phyloP scores from a whole-genome alignment of 148 eudicot genomes.

The Vaccinium darrowii region DNA sequence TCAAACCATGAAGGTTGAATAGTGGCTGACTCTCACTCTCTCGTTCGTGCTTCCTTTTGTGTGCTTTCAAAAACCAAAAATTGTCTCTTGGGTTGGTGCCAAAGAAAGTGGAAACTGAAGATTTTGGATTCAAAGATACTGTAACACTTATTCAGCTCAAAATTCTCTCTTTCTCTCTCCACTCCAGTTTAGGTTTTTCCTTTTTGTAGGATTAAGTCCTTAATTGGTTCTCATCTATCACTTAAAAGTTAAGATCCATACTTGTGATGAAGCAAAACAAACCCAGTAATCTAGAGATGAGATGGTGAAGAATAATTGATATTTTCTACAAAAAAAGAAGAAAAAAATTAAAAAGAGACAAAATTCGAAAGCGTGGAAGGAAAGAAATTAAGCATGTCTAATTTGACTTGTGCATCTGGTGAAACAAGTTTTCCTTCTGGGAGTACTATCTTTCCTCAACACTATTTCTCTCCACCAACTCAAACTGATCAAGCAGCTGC shows the following conservation, averaged over 20 bases:
- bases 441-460: conserved; percentile 25
- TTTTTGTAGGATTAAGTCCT: too few relatives aligned
- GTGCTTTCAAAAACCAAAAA: background rate
- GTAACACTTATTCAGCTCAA: background rate
- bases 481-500: conserved; percentile 26
- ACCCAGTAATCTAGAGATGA: background rate
- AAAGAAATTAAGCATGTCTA: conserved; percentile 60
- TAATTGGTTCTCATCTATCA: too few relatives aligned
- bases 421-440: conserved; percentile 56
- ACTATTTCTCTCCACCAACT: conserved; percentile 29
- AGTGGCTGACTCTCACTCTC: conserved; percentile 30
- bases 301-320: conserved; percentile 42
- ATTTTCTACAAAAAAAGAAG: background rate
- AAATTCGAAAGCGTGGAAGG: conserved; percentile 25
- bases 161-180: conserved; percentile 8
- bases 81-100: background rate
- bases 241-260: conserved; percentile 15
- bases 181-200: background rate
- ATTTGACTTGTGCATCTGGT: conserved; percentile 65
- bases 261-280: background rate
- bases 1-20: conserved; percentile 34
- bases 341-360: conserved; percentile 25
- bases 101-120: background rate
- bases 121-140: background rate
- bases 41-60: background rate